Base-by-base conservation (phyloP, 805 yeast species). In the Metschnikowia peoriensis region DNA sequence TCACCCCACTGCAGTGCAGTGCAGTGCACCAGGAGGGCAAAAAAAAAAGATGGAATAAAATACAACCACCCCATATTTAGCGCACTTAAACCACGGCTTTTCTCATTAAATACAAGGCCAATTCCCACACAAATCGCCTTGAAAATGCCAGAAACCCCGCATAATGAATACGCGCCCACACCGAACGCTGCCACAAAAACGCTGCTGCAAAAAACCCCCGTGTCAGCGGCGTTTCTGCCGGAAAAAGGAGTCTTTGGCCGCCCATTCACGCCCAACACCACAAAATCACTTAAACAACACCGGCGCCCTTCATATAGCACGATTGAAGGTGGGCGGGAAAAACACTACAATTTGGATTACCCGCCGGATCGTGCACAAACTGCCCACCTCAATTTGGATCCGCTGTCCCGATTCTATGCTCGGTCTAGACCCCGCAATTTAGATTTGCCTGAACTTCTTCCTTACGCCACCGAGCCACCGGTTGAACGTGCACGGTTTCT, bases 381-480 rank as follows among this genome's bases (percentile, higher is more conserved):
- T 9, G 50, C 46, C 7, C 52, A 41, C 32, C 52, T 60, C 10
- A 74, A 66, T 47, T 59, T 68, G 55, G 77, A 75, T 50, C 70
- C 73, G 1, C 51, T 49, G 4, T 71, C 76, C 9, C 64, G 77
- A 12, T 75, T 71, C 54, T 76, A 56, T 55, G 64, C 78, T 15
- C 61, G 79, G 28, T 40, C 56, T 2, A 58, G 74, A 35, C 76
- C 76, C 5, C 66, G 83, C 50, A 73, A 81, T 6, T 57, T 75
- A 27, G 65, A 73, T 55, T 61, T 74, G 35, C 76, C 77, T 1
- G 67, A 64, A 15, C 62, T 80, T 46, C 73, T 93, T 28, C 98
- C 98, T 0, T 94, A 92, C 66, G 71, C 75, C 41, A 80, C 86
- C 0, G 97, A 90, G 66, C 61, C 82, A 1, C 83, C 83, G 14